A percentile compares a stretch with the other conserved stretches of the same genome.
phyloP scores from a whole-genome alignment of 441 rosid species.

The Sinapis alba region DNA sequence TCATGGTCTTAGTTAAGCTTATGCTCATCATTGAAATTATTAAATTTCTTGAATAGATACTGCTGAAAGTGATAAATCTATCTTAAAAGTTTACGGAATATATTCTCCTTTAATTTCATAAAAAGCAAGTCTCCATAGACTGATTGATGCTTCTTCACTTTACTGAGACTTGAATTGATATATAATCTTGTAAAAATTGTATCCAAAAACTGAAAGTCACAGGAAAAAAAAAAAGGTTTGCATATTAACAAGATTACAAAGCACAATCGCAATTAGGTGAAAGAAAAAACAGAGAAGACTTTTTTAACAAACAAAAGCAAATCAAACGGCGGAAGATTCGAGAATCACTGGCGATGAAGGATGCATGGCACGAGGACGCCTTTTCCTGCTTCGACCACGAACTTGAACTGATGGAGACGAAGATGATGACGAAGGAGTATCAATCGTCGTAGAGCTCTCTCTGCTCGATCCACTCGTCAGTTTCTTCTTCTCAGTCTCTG shows the following conservation, averaged over 20 bases:
- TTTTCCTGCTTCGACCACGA: conserved; percentile 84
- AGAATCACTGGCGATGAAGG: conserved; percentile 65
- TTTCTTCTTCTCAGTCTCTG: conserved; percentile 54
- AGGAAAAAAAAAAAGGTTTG: neutral
- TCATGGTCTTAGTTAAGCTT: too few species aligned
- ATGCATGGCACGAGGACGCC: conserved; percentile 52
- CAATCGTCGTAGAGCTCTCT: conserved; percentile 48
- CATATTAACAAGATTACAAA: conserved; percentile 37
- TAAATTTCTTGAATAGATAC: neutral
- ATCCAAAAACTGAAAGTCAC: conserved; percentile 9
- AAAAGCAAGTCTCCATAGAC: neutral
- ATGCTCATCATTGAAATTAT: too few species aligned
- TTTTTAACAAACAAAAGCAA: neutral
- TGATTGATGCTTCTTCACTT: conserved; percentile 9
- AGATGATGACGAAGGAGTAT: conserved; percentile 61
- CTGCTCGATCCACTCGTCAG: conserved; percentile 51
- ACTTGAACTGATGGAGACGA: conserved; percentile 57
- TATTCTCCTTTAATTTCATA: conserved; percentile 10
- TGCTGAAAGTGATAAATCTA: conserved; percentile 19
- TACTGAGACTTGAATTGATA: neutral
- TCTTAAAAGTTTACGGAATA: conserved; percentile 11
- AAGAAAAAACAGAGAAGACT: neutral
- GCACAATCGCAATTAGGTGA: conserved; percentile 13
- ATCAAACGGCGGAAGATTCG: conserved; percentile 45
- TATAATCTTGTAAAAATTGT: neutral